These are phyloP conservation scores for Westerdykella ornata DNA, from an alignment of 2,329 filamentous ascomycete species.

Conservation along the genomic window DNA sequence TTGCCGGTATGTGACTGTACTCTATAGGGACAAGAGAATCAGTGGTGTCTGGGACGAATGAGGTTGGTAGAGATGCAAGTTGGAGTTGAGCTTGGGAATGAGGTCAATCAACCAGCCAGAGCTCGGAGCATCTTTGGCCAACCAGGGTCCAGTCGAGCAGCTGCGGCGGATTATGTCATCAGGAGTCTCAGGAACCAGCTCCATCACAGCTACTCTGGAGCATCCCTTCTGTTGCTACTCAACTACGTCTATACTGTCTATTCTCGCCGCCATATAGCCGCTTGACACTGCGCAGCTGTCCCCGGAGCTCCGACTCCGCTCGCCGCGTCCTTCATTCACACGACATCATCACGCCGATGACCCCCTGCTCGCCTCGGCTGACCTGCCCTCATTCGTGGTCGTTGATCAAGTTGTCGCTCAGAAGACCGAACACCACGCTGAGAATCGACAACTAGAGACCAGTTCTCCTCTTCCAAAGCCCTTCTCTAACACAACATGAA, in stretches of 20 bases:
- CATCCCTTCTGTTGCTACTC: not conserved
- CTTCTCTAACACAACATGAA: constrained; percentile 21
- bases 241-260: too few relatives aligned
- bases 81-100: constrained; percentile 18
- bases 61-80: constrained; percentile 10
- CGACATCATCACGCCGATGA: constrained; percentile 29
- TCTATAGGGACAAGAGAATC: constrained; percentile 3
- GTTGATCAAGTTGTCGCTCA: not conserved
- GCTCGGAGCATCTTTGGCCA: constrained; percentile 19
- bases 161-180: not conserved
- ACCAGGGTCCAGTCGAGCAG: constrained; percentile 1
- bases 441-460: not conserved
- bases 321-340: constrained; percentile 3
- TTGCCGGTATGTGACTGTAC: constrained; percentile 37
- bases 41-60: constrained; percentile 7
- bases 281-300: not conserved
- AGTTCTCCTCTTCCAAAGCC: not conserved
- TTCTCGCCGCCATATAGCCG: too few relatives aligned
- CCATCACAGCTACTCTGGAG: not conserved
- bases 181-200: not conserved
- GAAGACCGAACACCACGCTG: not conserved
- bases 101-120: constrained; percentile 13
- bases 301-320: not conserved
- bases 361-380: constrained; percentile 27
- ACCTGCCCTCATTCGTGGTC: constrained; percentile 20